phyloP scores from a whole-genome alignment of 257 asterid genomes.

The Primulina tabacum region DNA sequence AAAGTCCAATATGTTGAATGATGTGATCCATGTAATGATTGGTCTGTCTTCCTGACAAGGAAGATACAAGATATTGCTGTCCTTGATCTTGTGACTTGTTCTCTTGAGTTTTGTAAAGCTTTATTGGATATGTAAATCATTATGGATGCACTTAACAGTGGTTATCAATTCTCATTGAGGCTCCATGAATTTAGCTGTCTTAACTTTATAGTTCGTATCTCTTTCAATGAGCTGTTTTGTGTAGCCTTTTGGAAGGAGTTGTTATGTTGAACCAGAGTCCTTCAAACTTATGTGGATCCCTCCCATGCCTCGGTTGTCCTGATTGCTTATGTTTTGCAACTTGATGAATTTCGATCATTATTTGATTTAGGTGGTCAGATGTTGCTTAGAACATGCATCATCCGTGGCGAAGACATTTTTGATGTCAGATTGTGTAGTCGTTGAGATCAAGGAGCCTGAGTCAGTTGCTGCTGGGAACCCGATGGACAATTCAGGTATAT shows the following conservation, averaged over 20 bases:
- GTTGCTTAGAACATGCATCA: conserved; percentile 93
- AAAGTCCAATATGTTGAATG: not conserved
- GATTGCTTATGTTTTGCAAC: not conserved
- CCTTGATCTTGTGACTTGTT: not conserved
- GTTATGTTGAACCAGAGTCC: not conserved
- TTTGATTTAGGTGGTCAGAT: conserved; percentile 73
- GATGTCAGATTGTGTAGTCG: conserved; percentile 97
- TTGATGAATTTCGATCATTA: not conserved
- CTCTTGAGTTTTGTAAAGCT: not conserved
- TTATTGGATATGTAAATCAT: not conserved
- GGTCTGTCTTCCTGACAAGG: not conserved
- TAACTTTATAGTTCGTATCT: not conserved
- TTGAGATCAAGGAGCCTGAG: conserved; percentile 92
- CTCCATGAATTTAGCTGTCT: not conserved
- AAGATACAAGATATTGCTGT: not conserved
- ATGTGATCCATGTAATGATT: not conserved
- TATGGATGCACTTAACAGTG: not conserved
- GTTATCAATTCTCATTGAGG: not conserved
- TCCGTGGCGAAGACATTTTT: conserved; percentile 95
- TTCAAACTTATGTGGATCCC: not conserved
- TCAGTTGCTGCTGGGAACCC: conserved; percentile 69
- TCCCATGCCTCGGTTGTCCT: not conserved
- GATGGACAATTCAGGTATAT: conserved; percentile 91
- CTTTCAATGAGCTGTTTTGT: not conserved
- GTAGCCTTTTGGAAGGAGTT: not conserved